Base-by-base conservation (phyloP, 805 yeast species). In the Hanseniaspora meyeri region DNA sequence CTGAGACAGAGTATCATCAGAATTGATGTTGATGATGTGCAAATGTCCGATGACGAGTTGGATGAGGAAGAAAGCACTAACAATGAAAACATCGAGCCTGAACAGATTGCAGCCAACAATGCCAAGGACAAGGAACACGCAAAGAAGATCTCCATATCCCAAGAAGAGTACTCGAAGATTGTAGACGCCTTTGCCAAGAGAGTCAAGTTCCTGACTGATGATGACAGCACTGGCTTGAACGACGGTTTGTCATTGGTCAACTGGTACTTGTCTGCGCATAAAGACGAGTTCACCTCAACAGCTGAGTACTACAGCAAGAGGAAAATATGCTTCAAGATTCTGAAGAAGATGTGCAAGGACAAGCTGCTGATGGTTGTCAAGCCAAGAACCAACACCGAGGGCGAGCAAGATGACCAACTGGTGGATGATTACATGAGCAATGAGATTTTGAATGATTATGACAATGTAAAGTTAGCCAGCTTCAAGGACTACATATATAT, bases 11-110 rank as follows among this genome's bases (percentile, higher is more conserved):
- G 96, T 40, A 90, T 91, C 59, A 88, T 93, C 63, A 81, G 93
- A 60, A 97, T 91, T 43, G 97, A 93, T 67, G 85, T 84, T 68
- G 97, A 91, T 62, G 97, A 91, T 67, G 77, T 91, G 43, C 93
- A 87, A 59, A 75, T 91, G 49, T 93, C 82, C 12, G 95, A 81
- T n/a, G 89, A 77, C 34, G 77, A 60, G 20, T 65, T 64, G 12
- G 63, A 59, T 5, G 66, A 61, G 12, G 70, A 60, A 19, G 63
- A 64, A 31, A 63, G 61, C 0, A n/a, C n/a, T 9, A 7, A 50
- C 55, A 87, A 79, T 32, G 87, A 62, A 54, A 63, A 60, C 43
- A 57, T 57, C 16, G 62, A 55, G 32, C 46, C 43, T 49, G 51
- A 43, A 40, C 46, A 57, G 27, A 29, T 43, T 31, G 57, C 51